Evolutionary conservation across 2,329 filamentous ascomycete species (phyloP), one percentile per base, ranked within the genome.

Genomic region (Botrytis tulipae): DNA sequence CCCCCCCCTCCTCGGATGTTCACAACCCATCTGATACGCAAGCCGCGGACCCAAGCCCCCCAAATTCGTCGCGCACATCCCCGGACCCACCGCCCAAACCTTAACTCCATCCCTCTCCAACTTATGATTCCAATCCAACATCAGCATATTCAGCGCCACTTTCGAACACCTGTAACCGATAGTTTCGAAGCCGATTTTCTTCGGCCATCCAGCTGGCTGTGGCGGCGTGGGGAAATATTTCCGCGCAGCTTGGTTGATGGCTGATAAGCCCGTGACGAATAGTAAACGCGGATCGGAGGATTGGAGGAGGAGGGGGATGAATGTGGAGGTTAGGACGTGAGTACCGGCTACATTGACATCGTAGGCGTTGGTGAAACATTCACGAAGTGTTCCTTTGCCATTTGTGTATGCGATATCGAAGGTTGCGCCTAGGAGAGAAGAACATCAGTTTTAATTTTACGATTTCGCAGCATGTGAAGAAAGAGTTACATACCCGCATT

Each of bases 71-170:
- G 83, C 85, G 65, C 88, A 77, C 59, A 85, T 83, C 0, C 86
- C 87, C 0, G 86, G 86, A 9, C 82, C 83, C 20, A 88, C 79
- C 40, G 78, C 78, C 81, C 82, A 88, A 0, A 86, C 84, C 78
- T 85, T 87, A 3, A 88, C 85, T 0, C 85, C 85, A 70, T 89
- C 87, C 1, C 82, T 82, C 67, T 80, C 82, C 46, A 89, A 79
- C 4, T 83, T 78, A 51, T 83, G 81, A 62, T 80, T 74, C 82
- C 83, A 86, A 74, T 86, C 83, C 22, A 83, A 78, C 84, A 86
- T 85, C 75, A 87, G 72, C 85, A 86, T 86, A 74, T 86, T 86
- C 57, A 87, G 75, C 0, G 82, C 85, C 4, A 81, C 82, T 78
- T 87, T 87, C 42, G 80, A 78, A 32, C 80, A 80, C 3, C 84